A percentile compares a stretch with the other conserved stretches of the same genome.
Evolutionary conservation across 1,284 basidiomycete genomes (phyloP).

Genomic region (Lentinula novae-zelandiae): DNA sequence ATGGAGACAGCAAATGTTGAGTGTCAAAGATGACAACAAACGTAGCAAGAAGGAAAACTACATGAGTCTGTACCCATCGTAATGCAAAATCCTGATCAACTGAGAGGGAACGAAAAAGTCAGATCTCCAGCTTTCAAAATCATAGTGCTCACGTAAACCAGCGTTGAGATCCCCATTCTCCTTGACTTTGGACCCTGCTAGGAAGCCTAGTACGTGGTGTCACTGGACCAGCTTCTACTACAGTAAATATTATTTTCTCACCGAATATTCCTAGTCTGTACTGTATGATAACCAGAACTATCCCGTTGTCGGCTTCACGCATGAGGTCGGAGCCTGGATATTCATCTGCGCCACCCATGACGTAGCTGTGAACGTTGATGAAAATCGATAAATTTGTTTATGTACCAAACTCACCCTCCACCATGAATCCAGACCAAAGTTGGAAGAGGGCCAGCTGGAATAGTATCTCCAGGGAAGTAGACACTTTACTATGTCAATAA

Average conservation of each 20-base stretch:
- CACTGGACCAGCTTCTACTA: background rate
- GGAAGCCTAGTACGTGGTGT: slow-evolving; percentile 5
- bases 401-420: slow-evolving; percentile 29
- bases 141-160: slow-evolving; percentile 24
- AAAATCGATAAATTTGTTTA: background rate
- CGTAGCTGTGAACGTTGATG: slow-evolving; percentile 14
- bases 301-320: slow-evolving; percentile 15
- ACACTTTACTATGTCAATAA: slow-evolving; percentile 20
- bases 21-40: background rate
- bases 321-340: slow-evolving; percentile 20
- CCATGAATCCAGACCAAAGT: slow-evolving; percentile 20
- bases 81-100: slow-evolving; percentile 15
- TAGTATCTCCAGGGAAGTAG: slow-evolving; percentile 20
- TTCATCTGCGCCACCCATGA: slow-evolving; percentile 10
- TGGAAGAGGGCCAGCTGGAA: slow-evolving; percentile 20
- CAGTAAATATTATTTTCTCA: background rate
- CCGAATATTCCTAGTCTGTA: slow-evolving; percentile 22
- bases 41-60: background rate
- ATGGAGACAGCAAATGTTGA: slow-evolving; percentile 16
- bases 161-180: slow-evolving; percentile 25
- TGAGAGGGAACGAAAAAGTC: slow-evolving; percentile 2
- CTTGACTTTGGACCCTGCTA: slow-evolving; percentile 24
- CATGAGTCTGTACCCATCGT: slow-evolving; percentile 13
- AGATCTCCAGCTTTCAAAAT: background rate
- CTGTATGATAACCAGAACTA: slow-evolving; percentile 22